Base-by-base conservation (phyloP, 768 basidiomycete genomes). In the Naganishia antarctica region DNA sequence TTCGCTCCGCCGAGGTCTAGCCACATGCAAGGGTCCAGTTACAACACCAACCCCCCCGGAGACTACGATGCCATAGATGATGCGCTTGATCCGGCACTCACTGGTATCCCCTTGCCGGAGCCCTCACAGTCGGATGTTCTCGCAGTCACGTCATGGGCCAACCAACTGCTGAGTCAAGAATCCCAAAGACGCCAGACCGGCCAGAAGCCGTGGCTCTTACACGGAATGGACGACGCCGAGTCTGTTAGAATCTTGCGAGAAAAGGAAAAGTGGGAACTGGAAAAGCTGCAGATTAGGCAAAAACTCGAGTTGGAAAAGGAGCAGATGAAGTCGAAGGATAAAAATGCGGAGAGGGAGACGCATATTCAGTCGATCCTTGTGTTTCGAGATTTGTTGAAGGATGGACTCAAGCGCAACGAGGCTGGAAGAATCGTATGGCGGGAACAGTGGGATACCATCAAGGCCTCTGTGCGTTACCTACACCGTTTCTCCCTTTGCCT, bases 221-320 rank as follows among this genome's bases (percentile, higher is more conserved):
- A 5, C n/a, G 11, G 43, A 18, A 44, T 44, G 43, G 43, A 57
- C 23, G 53, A 57, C n/a, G 23, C 37, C 37, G 15, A 37, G 26
- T 23, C 31, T 4, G 7, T 37, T 6, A 32, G 37, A 37, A 34
- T 57, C 53, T 21, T 37, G 34, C 32, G 34, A 13, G 53, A 57
- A 26, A 34, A 37, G 16, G 53, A 57, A 57, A 34, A 37, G 16
- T 57, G 53, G 53, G 53, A 57, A 25, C 31, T 57, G 37, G 32
- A 57, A 37, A 57, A 57, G 23, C 34, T 37, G 23, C 32, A 57
- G 23, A 37, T 37, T 23, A 11, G 53, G 8, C 53, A 57, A 40
- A 57, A 40, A 34, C 53, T 57, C 34, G 53, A 57, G 34, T 25
- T 57, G 53, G 53, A 57, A 57, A 57, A 57, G 53, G 53, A 57